Conservation (phyloP, 257 asterid genomes). For the Ilex asprella region DNA sequence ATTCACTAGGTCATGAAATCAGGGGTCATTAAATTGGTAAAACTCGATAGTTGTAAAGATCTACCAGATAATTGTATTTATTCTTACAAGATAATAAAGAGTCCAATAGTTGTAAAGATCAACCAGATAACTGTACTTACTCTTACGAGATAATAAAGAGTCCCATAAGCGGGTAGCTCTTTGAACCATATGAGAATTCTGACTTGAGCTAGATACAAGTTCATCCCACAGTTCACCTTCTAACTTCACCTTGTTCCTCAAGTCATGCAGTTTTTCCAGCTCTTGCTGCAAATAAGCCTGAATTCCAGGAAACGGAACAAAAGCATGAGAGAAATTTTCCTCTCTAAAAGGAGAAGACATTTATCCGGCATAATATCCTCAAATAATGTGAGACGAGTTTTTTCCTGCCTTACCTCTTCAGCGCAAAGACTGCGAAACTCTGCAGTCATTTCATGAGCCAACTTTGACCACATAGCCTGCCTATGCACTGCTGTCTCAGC, state of each 20-base stretch:
- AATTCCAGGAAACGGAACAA: constrained; percentile 5
- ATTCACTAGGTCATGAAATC: constrained; percentile 5
- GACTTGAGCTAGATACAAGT: constrained; percentile 98
- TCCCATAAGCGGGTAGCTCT: constrained; percentile 98
- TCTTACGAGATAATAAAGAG: constrained; percentile 87
- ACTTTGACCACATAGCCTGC: constrained; percentile 93
- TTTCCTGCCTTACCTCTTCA: constrained; percentile 66
- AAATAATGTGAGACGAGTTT: constrained; percentile 4
- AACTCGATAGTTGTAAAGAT: neutral
- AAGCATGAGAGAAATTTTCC: constrained; percentile 17
- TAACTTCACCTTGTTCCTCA: constrained; percentile 88
- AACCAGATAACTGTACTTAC: constrained; percentile 38
- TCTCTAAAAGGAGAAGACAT: constrained; percentile 3
- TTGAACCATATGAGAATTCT: constrained; percentile 96
- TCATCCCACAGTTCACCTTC: constrained; percentile 99
- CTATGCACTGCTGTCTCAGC: constrained; percentile 96
- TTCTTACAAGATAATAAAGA: constrained; percentile 91
- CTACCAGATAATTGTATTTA: constrained; percentile 29
- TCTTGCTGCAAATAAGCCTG: constrained; percentile 99
- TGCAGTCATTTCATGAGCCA: constrained; percentile 99
- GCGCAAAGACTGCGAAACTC: constrained; percentile 98
- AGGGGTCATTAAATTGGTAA: constrained; percentile 12
- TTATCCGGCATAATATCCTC: neutral
- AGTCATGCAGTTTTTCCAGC: constrained; percentile 88
- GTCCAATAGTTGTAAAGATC: constrained; percentile 31